phyloP scores from a whole-genome alignment of 106 monocot genomes.

The Hemerocallis citrina region DNA sequence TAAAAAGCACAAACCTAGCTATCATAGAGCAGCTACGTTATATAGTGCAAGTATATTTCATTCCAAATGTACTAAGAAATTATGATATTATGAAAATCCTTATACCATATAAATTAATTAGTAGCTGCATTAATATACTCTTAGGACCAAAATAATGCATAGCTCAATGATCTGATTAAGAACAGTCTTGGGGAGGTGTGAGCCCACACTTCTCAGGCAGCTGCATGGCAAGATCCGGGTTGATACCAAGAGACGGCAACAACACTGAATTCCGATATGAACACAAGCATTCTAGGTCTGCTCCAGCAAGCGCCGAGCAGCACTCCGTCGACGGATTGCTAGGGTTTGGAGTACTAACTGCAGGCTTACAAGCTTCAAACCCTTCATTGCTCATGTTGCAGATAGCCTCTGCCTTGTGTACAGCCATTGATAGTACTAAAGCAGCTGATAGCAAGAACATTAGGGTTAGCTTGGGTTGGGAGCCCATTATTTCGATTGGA shows the following conservation, averaged over 20 bases:
- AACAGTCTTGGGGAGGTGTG: slow-evolving; percentile 1
- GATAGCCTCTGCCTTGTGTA: background rate
- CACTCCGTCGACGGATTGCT: slow-evolving; percentile 13
- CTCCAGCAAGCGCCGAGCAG: slow-evolving; percentile 14
- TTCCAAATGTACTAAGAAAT: too few relatives aligned
- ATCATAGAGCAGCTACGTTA: too few relatives aligned
- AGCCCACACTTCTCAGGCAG: slow-evolving; percentile 15
- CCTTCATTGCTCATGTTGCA: slow-evolving; percentile 20
- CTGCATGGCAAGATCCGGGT: slow-evolving; percentile 27
- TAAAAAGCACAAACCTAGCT: too few relatives aligned
- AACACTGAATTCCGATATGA: slow-evolving; percentile 20
- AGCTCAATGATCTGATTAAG: background rate
- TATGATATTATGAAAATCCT: too few relatives aligned
- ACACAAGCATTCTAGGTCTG: slow-evolving; percentile 28
- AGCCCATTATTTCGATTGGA: background rate
- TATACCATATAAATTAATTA: too few relatives aligned
- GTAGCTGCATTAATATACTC: too few relatives aligned
- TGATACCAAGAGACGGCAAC: slow-evolving; percentile 17
- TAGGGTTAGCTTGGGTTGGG: background rate
- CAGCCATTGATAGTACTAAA: background rate
- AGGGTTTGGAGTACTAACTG: slow-evolving; percentile 16
- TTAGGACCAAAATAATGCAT: too few relatives aligned
- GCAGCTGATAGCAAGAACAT: background rate
- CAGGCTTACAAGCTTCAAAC: slow-evolving; percentile 20
- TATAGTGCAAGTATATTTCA: too few relatives aligned